phyloP scores from a whole-genome alignment of 1,284 basidiomycete genomes.

The Cystobasidium sp. region DNA sequence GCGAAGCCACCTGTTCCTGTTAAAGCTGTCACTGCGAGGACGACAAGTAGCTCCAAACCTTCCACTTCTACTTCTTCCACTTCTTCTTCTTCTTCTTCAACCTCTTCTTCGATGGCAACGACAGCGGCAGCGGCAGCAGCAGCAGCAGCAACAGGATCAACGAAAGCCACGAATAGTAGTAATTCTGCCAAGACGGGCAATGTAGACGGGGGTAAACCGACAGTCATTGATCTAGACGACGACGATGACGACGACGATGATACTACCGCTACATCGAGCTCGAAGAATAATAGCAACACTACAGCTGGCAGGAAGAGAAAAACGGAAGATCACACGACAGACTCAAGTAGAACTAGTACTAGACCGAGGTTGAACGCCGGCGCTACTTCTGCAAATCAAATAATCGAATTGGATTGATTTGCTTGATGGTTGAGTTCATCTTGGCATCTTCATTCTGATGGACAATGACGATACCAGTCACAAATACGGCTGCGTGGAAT shows the following conservation, averaged over 20 bases:
- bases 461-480: too few relatives aligned
- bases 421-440: not conserved
- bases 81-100: not conserved
- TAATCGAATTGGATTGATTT: conserved; percentile 30
- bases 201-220: not conserved
- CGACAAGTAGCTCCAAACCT: not conserved
- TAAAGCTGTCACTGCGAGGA: conserved; percentile 61
- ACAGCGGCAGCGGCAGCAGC: not conserved
- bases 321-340: conserved; percentile 3
- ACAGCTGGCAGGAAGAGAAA: conserved; percentile 11
- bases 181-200: not conserved
- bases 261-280: not conserved
- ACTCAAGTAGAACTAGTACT: conserved; percentile 4
- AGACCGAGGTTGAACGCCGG: not conserved
- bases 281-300: not conserved
- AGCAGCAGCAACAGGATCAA: not conserved
- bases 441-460: too few relatives aligned
- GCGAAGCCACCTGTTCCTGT: conserved; percentile 90
- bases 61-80: conserved; percentile 1
- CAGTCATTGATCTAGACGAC: conserved; percentile 30
- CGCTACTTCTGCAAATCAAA: not conserved
- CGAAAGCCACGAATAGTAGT: too few relatives aligned
- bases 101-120: not conserved
- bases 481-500: too few relatives aligned
- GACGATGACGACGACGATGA: not conserved